These are phyloP conservation scores for Termitomyces sp. DNA, from an alignment of 768 basidiomycete species.

Conservation along the genomic window DNA sequence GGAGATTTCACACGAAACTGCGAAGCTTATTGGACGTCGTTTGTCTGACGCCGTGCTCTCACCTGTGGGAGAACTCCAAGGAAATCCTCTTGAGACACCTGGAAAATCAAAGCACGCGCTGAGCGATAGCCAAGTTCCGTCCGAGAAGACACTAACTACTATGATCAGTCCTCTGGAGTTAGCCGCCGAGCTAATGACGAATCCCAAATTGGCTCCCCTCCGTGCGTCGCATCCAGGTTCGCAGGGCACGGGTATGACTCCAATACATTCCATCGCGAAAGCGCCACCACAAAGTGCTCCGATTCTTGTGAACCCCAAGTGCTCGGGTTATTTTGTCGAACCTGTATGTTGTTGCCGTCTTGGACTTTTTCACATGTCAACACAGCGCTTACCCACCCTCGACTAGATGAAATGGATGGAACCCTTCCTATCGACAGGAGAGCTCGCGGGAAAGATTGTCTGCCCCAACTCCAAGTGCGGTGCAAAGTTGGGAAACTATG, in stretches of 20 bases:
- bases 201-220: slow-evolving; percentile 39
- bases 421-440: slow-evolving; percentile 65
- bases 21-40: slow-evolving; percentile 33
- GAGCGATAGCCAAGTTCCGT: slow-evolving; percentile 3
- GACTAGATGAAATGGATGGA: slow-evolving; percentile 95
- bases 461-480: slow-evolving; percentile 92
- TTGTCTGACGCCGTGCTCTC: slow-evolving; percentile 38
- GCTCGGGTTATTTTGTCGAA: slow-evolving; percentile 97
- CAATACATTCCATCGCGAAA: slow-evolving; percentile 17
- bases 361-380: not conserved
- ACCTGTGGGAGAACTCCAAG: slow-evolving; percentile 14
- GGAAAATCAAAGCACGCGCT: slow-evolving; percentile 9
- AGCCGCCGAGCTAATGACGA: slow-evolving; percentile 34
- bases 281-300: slow-evolving; percentile 47
- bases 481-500: slow-evolving; percentile 91
- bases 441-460: slow-evolving; percentile 80
- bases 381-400: not conserved
- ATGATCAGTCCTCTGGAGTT: slow-evolving; percentile 34
- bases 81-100: slow-evolving; percentile 11
- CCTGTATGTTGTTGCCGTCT: slow-evolving; percentile 46
- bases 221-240: slow-evolving; percentile 16
- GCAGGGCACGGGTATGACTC: slow-evolving; percentile 11
- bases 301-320: slow-evolving; percentile 72
- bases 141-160: slow-evolving; percentile 18
- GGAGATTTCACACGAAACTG: slow-evolving; percentile 16